Conservation (phyloP, 768 basidiomycete genomes). For the Tylopilus rubrobrunneus region DNA sequence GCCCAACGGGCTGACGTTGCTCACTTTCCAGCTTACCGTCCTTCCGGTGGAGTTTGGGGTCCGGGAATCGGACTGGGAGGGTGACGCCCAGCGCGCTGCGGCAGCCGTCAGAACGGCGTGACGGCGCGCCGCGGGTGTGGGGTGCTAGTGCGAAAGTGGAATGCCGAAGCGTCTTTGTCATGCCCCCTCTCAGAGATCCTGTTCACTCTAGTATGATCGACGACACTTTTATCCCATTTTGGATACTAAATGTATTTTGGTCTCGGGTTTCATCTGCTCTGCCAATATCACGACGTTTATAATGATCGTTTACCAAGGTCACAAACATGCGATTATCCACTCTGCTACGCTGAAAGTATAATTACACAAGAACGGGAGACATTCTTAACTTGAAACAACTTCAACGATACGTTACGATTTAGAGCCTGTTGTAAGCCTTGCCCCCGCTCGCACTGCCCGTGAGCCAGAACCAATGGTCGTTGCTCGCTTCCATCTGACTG, state of each 20-base stretch:
- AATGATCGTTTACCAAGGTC: background rate
- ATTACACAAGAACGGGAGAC: background rate
- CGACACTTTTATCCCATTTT: background rate
- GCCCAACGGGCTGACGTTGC: conserved; percentile 57
- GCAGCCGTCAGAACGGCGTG: background rate
- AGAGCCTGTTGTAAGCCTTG: background rate
- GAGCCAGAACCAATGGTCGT: conserved; percentile 27
- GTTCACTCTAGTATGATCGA: background rate
- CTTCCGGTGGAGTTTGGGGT: conserved; percentile 23
- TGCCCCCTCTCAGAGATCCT: background rate
- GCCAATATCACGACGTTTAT: too few species aligned
- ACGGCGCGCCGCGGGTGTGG: background rate
- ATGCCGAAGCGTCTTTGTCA: background rate
- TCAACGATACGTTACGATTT: background rate
- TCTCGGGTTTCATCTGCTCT: background rate
- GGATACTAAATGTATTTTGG: background rate
- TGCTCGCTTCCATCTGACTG: conserved; percentile 13
- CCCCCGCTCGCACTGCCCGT: conserved; percentile 9
- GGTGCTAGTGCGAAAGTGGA: background rate
- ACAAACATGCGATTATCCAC: background rate
- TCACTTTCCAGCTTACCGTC: conserved; percentile 44
- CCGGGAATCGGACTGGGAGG: conserved; percentile 21
- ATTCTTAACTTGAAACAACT: background rate
- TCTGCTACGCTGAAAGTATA: background rate
- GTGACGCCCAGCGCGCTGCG: background rate